Evolutionary conservation across 108 stramenopile genomes (phyloP).

Genomic region (Schizochytrium sp.): DNA sequence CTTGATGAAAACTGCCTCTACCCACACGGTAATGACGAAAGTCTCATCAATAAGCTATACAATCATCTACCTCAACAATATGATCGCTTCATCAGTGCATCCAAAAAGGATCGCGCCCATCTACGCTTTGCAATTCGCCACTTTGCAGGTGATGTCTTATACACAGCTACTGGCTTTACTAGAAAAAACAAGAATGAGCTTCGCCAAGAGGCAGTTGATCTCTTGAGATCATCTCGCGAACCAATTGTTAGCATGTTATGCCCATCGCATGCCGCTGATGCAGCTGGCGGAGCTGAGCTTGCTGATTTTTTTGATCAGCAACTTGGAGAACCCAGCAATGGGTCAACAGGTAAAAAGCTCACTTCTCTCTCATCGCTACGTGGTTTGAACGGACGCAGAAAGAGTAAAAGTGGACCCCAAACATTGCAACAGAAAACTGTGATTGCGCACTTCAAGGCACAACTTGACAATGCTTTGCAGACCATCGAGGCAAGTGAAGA

Average conservation of each 20-base stretch:
- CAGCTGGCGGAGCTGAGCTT: constrained; percentile 48
- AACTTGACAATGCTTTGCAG: constrained; percentile 41
- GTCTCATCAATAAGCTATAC: constrained; percentile 46
- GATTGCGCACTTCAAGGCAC: constrained; percentile 13
- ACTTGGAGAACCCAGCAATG: not conserved
- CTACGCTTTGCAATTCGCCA: not conserved
- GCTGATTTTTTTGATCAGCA: constrained; percentile 9
- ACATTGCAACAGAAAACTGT: constrained; percentile 44
- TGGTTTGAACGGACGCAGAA: not conserved
- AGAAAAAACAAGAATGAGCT: constrained; percentile 58
- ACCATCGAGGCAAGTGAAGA: constrained; percentile 65
- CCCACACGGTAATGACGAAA: constrained; percentile 25
- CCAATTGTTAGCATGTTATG: not conserved
- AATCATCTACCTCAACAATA: constrained; percentile 4
- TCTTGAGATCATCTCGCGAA: not conserved
- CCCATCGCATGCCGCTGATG: constrained; percentile 15
- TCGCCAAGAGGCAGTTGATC: constrained; percentile 54
- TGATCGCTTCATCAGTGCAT: not conserved
- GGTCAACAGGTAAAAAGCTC: not conserved
- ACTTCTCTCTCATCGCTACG: not conserved
- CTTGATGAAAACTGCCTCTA: constrained; percentile 68
- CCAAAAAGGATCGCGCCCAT: not conserved
- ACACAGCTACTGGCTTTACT: constrained; percentile 15
- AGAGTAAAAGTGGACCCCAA: not conserved
- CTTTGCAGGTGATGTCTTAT: constrained; percentile 44